Base-by-base conservation (phyloP, 2,329 filamentous ascomycete species). In the Trichoderma sp. region DNA sequence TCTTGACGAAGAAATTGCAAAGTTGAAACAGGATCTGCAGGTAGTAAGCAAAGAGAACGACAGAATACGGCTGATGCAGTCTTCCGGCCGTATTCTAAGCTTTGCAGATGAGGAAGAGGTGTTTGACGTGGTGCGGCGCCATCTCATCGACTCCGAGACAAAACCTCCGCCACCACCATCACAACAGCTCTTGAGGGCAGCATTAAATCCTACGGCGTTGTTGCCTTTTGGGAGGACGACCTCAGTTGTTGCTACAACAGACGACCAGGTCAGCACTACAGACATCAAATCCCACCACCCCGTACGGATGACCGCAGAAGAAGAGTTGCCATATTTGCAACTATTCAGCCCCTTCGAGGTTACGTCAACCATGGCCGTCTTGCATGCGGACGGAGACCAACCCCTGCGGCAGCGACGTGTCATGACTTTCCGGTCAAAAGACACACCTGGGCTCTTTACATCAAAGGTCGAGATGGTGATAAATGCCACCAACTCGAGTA, bases 341-440 rank as follows among this genome's bases (percentile, higher is more conserved):
- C 85, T 91, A 9, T 94, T 96, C 76, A 92, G 89, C 0, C 88
- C 91, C 0, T 85, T 96, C 15, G 84, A 83, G 0, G 90, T 92
- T 71, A 84, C 85, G 0, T 91, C 89, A 0, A 85, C 81, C 0
- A 82, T 89, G 15, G 80, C 83, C 0, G 79, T 87, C 0, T 76
- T 88, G 2, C 84, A 86, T 0, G 57, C 78, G 7, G 73, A 76
- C 2, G 76, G 74, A 0, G 75, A 78, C 1, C 69, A 81, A 7
- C 81, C 83, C 0, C 73, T 85, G 0, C 78, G 86, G 36, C 88
- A 90, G 71, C 83, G 83, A 3, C 89, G 92, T 75, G 79, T 81
- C 4, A 89, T 93, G 43, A 85, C 84, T 0, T 83, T 89, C 43
- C 28, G 83, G 58, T 82, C 80, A 8, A 80, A 77, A 43, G 78